Evolutionary conservation across 1,284 basidiomycete genomes (phyloP).

Genomic region (Albatrellus sp.): DNA sequence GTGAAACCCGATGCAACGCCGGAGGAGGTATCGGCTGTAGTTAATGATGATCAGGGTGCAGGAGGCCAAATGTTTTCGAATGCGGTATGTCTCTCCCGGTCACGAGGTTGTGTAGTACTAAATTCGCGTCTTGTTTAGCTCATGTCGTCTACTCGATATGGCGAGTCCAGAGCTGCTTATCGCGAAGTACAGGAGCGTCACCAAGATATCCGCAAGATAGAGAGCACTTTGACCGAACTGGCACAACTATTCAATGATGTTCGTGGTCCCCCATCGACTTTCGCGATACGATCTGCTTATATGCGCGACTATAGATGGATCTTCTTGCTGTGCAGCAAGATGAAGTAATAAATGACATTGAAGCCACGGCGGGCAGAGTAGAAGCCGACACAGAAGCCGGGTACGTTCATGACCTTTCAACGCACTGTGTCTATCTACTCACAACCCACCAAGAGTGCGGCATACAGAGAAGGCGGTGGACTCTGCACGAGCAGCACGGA

Average conservation of each 20-base stretch:
- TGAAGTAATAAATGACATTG: conserved; percentile 54
- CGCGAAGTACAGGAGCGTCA: conserved; percentile 88
- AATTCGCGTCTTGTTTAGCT: conserved; percentile 24
- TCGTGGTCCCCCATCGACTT: conserved; percentile 7
- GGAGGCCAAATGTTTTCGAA: conserved; percentile 76
- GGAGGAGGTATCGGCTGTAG: conserved; percentile 72
- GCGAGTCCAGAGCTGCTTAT: conserved; percentile 74
- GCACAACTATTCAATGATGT: conserved; percentile 82
- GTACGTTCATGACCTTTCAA: conserved; percentile 28
- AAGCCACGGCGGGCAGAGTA: conserved; percentile 48
- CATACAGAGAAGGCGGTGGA: conserved; percentile 65
- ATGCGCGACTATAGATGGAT: conserved; percentile 44
- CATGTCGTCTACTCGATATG: conserved; percentile 68
- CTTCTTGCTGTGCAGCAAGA: conserved; percentile 73
- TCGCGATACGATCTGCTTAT: neutral
- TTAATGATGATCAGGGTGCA: conserved; percentile 49
- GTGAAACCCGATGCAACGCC: conserved; percentile 87
- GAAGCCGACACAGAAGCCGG: conserved; percentile 59
- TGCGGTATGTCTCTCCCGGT: conserved; percentile 43
- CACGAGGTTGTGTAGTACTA: neutral
- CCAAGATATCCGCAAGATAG: conserved; percentile 80
- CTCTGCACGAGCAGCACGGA: conserved; percentile 58
- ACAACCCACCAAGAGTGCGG: conserved; percentile 28
- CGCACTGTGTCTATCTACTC: neutral
- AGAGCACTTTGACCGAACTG: conserved; percentile 78